Evolutionary conservation across 805 yeast species (phyloP).

Genomic region (Yamadazyma ubonensis): DNA sequence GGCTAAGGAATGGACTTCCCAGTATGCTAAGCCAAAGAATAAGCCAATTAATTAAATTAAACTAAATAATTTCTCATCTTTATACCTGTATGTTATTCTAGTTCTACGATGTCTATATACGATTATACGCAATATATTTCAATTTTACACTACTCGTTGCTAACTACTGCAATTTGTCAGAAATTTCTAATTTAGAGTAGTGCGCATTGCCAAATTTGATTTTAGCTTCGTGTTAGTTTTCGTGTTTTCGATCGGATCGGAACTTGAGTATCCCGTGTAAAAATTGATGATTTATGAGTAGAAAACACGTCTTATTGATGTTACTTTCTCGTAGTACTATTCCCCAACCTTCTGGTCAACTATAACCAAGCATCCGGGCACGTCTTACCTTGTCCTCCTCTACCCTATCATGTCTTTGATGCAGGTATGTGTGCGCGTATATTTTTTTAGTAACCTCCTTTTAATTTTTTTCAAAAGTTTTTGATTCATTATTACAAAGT

Average conservation of each 20-base stretch:
- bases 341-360: too few species aligned
- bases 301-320: not conserved
- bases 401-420: not conserved
- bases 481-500: not conserved
- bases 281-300: not conserved
- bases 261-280: not conserved
- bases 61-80: not conserved
- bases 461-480: conserved; percentile 4
- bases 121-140: conserved; percentile 4
- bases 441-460: conserved; percentile 4
- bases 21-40: conserved; percentile 45
- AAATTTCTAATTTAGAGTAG: too few species aligned
- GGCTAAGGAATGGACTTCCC: conserved; percentile 73
- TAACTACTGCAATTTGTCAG: conserved; percentile 1
- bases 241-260: not conserved
- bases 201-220: too few species aligned
- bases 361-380: too few species aligned
- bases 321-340: too few species aligned
- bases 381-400: too few species aligned
- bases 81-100: not conserved
- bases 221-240: too few species aligned
- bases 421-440: conserved; percentile 5
- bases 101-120: conserved; percentile 2
- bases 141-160: not conserved
- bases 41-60: not conserved